Evolutionary conservation across 495 filamentous ascomycete species (phyloP).

Genomic region (Podospora appendiculata): DNA sequence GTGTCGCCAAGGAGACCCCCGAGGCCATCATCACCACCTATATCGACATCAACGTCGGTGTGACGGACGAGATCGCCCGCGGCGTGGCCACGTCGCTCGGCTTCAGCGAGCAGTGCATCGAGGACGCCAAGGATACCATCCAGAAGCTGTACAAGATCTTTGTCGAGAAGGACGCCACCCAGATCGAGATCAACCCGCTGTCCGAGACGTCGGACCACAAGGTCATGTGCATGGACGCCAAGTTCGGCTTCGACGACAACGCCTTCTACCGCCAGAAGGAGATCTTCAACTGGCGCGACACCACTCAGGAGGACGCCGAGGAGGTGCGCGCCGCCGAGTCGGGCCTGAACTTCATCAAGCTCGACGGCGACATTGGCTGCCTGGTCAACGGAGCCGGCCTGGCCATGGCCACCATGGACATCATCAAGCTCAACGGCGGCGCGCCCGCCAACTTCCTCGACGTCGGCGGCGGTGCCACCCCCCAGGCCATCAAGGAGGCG

Average conservation of each 20-base stretch:
- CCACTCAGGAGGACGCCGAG: conserved; percentile 90
- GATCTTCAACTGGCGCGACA: conserved; percentile 87
- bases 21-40: conserved; percentile 89
- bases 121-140: conserved; percentile 89
- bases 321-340: conserved; percentile 93
- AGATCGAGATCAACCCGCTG: conserved; percentile 99
- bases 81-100: conserved; percentile 87
- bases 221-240: conserved; percentile 98
- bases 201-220: conserved; percentile 96
- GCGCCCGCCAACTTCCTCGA: conserved; percentile 97
- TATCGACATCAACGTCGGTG: conserved; percentile 88
- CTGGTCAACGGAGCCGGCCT: conserved; percentile 98
- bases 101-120: conserved; percentile 94
- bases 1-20: conserved; percentile 94
- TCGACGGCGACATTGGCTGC: conserved; percentile 98
- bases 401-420: conserved; percentile 99
- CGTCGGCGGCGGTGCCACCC: conserved; percentile 94
- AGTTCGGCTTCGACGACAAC: conserved; percentile 97
- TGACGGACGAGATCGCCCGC: conserved; percentile 89
- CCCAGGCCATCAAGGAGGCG: conserved; percentile 91
- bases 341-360: conserved; percentile 98
- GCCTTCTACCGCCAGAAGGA: conserved; percentile 97
- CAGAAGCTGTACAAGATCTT: conserved; percentile 99
- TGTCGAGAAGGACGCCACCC: conserved; percentile 94
- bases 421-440: conserved; percentile 99